Evolutionary conservation across 2,329 filamentous ascomycete species (phyloP).

Genomic region (Neodidymelliopsis sp.): DNA sequence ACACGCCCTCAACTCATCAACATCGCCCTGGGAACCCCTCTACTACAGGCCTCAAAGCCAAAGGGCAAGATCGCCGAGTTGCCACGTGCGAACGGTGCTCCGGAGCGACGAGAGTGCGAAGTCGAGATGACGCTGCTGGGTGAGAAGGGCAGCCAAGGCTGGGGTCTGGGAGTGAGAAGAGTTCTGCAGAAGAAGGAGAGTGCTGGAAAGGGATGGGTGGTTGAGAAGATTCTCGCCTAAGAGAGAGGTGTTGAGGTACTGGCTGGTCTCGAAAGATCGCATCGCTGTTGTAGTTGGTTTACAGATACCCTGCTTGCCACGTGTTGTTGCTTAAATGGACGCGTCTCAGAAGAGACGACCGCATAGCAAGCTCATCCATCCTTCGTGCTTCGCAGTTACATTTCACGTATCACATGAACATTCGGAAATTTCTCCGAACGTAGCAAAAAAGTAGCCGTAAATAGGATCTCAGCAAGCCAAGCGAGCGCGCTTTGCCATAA

Average conservation of each 20-base stretch:
- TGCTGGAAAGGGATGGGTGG: slow-evolving; percentile 74
- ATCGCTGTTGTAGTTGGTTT: background rate
- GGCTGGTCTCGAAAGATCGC: background rate
- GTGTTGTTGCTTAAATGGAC: too few relatives aligned
- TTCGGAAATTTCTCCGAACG: too few relatives aligned
- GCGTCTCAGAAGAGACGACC: too few relatives aligned
- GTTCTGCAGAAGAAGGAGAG: slow-evolving; percentile 79
- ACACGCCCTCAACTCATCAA: slow-evolving; percentile 77
- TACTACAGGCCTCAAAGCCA: slow-evolving; percentile 87
- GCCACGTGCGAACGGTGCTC: slow-evolving; percentile 45
- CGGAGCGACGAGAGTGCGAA: slow-evolving; percentile 75
- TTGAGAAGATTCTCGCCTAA: slow-evolving; percentile 61
- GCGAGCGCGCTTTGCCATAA: too few relatives aligned
- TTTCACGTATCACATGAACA: too few relatives aligned
- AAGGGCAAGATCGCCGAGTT: slow-evolving; percentile 76
- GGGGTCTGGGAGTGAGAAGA: slow-evolving; percentile 86
- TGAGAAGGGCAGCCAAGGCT: slow-evolving; percentile 73
- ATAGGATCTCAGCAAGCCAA: too few relatives aligned
- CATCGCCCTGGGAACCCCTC: slow-evolving; percentile 82
- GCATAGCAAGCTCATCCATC: too few relatives aligned
- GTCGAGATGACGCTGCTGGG: slow-evolving; percentile 79
- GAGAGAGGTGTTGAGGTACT: background rate
- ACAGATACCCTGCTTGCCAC: slow-evolving; percentile 7
- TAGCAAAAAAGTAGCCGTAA: too few relatives aligned
- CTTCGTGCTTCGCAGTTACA: too few relatives aligned